These are phyloP conservation scores for Trichophaea hybrida DNA, from an alignment of 2,329 filamentous ascomycete species.

Conservation along the genomic window DNA sequence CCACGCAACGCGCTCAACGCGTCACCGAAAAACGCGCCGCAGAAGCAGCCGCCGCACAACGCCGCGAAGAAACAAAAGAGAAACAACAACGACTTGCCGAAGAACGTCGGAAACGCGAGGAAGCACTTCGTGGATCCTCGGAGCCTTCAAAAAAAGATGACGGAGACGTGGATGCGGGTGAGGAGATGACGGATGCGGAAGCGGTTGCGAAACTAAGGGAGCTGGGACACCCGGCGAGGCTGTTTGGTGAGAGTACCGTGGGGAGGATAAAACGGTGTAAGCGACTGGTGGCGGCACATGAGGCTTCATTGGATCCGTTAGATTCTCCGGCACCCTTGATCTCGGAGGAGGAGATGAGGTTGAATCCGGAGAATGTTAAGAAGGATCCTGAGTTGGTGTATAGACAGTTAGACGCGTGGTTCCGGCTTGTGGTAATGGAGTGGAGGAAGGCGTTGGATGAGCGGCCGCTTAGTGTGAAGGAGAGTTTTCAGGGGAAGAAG, in stretches of 20 bases:
- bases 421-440: constrained; percentile 84
- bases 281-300: constrained; percentile 2
- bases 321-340: constrained; percentile 51
- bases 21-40: constrained; percentile 68
- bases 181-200: constrained; percentile 54
- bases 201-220: constrained; percentile 53
- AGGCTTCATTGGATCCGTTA: constrained; percentile 61
- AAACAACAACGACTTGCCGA: constrained; percentile 71
- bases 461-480: constrained; percentile 44
- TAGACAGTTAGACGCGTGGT: constrained; percentile 83
- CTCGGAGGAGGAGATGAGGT: constrained; percentile 36
- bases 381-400: constrained; percentile 58
- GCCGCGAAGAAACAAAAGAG: constrained; percentile 47
- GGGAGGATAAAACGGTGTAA: constrained; percentile 27
- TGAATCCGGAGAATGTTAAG: constrained; percentile 35
- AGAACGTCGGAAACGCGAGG: constrained; percentile 54
- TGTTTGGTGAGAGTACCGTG: constrained; percentile 72
- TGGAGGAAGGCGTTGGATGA: constrained; percentile 64
- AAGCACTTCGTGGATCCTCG: constrained; percentile 52
- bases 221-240: constrained; percentile 53
- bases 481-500: constrained; percentile 64
- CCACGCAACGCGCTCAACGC: constrained; percentile 55
- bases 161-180: constrained; percentile 24
- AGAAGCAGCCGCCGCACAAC: constrained; percentile 65
- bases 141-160: constrained; percentile 33